Base-by-base conservation (phyloP, 2,329 filamentous ascomycete species). In the Rosellinia necatrix region DNA sequence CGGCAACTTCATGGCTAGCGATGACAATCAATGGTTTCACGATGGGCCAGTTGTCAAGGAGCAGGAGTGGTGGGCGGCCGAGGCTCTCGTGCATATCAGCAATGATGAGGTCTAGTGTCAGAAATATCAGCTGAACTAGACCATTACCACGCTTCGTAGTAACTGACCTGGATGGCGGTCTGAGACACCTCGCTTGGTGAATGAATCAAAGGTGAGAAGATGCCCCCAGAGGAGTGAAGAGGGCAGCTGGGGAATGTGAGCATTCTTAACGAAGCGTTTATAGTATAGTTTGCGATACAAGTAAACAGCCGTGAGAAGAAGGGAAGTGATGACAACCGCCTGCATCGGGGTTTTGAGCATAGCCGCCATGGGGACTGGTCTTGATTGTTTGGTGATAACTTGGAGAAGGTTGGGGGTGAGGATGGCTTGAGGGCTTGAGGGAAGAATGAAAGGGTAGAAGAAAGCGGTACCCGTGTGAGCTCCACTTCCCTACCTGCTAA, bases 201-300 rank as follows among this genome's bases (percentile, higher is more conserved):
- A 42, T 17, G 3, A 3, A 29, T 42, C 24, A 3, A 42, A 42
- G 22, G 10, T 17, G 3, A 15, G 22, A 17, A 42, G 40, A 29
- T 42, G 40, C 3, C 40, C 40, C 40, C 9, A 42, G 22, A 42
- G 3, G 24, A 17, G 9, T 13, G 40, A 42, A 6, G 22, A n/a
- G 2, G 40, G 40, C 4, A 27, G 40, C 17, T 42, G 40, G 24
- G 40, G 13, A 25, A 25, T 19, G 15, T 53, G 13, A 27, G 34
- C 21, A 41, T 21, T 47, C 30, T 42, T 22, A n/a, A 15, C 32
- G 19, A 57, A 12, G 30, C 34, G 27, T 53, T 30, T 40, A 35
- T 35, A n/a, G n/a, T n/a, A n/a, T n/a, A n/a, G n/a, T n/a, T n/a
- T n/a, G n/a, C n/a, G n/a, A n/a, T n/a, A n/a, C n/a, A n/a, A n/a